These are phyloP conservation scores for Pseudogymnoascus sp. DNA, from an alignment of 2,329 filamentous ascomycete species.

Conservation along the genomic window DNA sequence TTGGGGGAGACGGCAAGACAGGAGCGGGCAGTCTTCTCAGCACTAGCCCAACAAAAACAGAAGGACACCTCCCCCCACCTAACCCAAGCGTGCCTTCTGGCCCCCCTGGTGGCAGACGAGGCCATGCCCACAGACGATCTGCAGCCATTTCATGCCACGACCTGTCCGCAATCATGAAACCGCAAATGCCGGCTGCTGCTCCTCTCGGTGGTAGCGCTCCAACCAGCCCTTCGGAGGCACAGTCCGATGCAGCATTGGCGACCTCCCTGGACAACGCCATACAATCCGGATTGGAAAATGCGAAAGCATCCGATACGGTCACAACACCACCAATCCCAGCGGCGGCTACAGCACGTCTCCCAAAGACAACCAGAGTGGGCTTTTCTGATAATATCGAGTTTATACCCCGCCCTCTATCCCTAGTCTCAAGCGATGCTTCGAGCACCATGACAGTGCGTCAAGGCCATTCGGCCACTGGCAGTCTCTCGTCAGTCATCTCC, in stretches of 20 bases:
- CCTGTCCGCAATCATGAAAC: conserved; percentile 57
- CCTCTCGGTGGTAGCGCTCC: conserved; percentile 29
- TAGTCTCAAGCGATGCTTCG: conserved; percentile 76
- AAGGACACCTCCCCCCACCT: conserved; percentile 48
- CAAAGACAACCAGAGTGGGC: conserved; percentile 58
- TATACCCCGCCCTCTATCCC: conserved; percentile 71
- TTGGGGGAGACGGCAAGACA: conserved; percentile 56
- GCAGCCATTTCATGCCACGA: conserved; percentile 71
- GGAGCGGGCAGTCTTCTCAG: conserved; percentile 25
- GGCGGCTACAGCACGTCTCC: conserved; percentile 14
- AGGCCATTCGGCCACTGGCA: conserved; percentile 67
- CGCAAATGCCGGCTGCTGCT: conserved; percentile 15
- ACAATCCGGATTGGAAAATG: conserved; percentile 11
- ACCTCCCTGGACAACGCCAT: conserved; percentile 19
- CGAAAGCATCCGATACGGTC: conserved; percentile 8
- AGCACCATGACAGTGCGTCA: conserved; percentile 60
- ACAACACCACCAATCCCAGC: not conserved
- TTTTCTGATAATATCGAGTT: conserved; percentile 81
- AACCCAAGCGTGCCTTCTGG: conserved; percentile 33
- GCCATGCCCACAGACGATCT: conserved; percentile 75
- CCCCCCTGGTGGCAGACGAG: conserved; percentile 47
- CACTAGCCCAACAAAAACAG: conserved; percentile 50
- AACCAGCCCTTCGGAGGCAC: conserved; percentile 36
- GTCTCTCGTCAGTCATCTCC: conserved; percentile 69
- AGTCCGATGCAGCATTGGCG: conserved; percentile 17